Conservation (phyloP, 2,329 filamentous ascomycete species). For the Trichoderma semiorbis region DNA sequence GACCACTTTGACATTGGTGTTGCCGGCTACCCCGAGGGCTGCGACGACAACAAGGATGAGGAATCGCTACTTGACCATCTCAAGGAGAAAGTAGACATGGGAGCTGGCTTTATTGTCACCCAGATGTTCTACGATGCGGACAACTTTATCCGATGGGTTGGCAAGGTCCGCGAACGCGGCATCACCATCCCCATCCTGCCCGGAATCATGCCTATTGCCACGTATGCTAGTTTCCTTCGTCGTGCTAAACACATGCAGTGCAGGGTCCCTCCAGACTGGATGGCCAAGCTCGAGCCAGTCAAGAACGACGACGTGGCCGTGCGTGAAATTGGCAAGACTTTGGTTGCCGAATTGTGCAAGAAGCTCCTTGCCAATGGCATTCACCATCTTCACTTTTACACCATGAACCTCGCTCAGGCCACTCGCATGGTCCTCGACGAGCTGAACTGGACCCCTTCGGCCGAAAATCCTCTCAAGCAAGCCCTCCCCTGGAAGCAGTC, state of each 20-base stretch:
- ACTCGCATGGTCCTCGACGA: constrained; percentile 94
- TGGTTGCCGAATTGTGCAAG: constrained; percentile 87
- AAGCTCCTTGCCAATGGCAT: constrained; percentile 81
- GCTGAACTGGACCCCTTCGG: constrained; percentile 73
- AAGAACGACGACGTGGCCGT: constrained; percentile 97
- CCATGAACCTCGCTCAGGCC: constrained; percentile 95
- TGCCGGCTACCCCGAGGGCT: constrained; percentile 93
- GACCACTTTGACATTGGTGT: constrained; percentile 92
- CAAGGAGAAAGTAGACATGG: constrained; percentile 95
- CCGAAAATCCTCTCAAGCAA: constrained; percentile 75
- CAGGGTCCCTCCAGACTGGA: constrained; percentile 76
- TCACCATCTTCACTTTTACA: constrained; percentile 93
- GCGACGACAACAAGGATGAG: constrained; percentile 86
- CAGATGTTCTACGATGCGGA: constrained; percentile 99
- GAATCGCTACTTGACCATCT: constrained; percentile 84
- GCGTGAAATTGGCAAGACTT: constrained; percentile 78
- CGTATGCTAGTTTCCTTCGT: constrained; percentile 87
- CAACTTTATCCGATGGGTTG: constrained; percentile 88
- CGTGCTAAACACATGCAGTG: constrained; percentile 89
- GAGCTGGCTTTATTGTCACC: constrained; percentile 89
- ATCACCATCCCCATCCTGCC: constrained; percentile 81
- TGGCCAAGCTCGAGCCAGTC: constrained; percentile 78
- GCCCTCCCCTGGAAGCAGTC: constrained; percentile 96
- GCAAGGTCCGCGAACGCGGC: constrained; percentile 78
- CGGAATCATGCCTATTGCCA: constrained; percentile 86